These are phyloP conservation scores for Monosporascus sp. DNA, from an alignment of 2,329 filamentous ascomycete species.

Conservation along the genomic window DNA sequence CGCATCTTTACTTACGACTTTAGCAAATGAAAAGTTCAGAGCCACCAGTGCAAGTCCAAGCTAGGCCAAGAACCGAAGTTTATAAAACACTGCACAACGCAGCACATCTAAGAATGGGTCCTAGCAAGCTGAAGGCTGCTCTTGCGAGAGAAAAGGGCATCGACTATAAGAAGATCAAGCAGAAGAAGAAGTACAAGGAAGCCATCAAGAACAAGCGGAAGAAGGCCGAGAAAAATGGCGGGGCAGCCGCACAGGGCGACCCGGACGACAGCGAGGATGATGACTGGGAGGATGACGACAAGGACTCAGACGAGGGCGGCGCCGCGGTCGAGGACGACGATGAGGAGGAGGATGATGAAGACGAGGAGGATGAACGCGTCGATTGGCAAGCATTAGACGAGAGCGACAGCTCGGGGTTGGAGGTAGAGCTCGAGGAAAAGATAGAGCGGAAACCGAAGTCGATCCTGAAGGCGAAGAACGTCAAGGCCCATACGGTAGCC, in stretches of 20 bases:
- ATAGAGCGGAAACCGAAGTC: constrained; percentile 48
- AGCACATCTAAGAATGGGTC: constrained; percentile 15
- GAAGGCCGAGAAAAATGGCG: constrained; percentile 12
- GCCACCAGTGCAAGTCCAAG: neutral
- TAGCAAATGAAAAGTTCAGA: neutral
- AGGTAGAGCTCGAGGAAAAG: constrained; percentile 73
- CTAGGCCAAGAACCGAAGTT: neutral
- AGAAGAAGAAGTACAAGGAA: constrained; percentile 25
- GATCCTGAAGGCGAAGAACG: constrained; percentile 37
- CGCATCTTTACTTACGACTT: neutral
- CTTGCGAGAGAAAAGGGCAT: constrained; percentile 24
- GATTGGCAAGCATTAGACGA: constrained; percentile 55
- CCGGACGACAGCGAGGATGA: constrained; percentile 11
- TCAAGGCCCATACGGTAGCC: constrained; percentile 20
- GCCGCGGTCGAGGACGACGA: constrained; percentile 5
- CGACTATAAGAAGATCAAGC: constrained; percentile 24
- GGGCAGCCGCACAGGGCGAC: constrained; percentile 8
- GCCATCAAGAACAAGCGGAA: constrained; percentile 16
- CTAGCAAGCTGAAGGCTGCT: constrained; percentile 23
- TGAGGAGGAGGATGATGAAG: constrained; percentile 17
- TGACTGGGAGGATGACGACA: constrained; percentile 11
- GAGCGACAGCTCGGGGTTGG: constrained; percentile 61
- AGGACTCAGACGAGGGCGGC: constrained; percentile 15
- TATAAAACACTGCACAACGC: neutral
- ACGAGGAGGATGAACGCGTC: constrained; percentile 33